Conservation (phyloP, 257 asterid species). For the Echium plantagineum region DNA sequence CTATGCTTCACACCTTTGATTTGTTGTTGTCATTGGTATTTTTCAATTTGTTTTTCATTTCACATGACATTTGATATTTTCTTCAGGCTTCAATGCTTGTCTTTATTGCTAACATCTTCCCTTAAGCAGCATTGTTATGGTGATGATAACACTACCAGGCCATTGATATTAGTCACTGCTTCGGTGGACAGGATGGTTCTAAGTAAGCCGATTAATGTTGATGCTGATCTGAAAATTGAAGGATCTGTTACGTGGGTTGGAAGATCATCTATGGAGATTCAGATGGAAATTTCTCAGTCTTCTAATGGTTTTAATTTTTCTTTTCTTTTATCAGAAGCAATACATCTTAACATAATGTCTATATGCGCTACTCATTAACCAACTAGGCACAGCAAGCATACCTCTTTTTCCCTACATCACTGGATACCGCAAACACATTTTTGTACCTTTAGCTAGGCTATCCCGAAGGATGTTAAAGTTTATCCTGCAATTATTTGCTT, state of each 20-base stretch:
- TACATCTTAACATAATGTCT: background rate
- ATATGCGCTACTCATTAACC: no score
- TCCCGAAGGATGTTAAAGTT: no score
- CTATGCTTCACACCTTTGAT: background rate
- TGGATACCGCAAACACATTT: no score
- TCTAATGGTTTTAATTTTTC: constrained; percentile 32
- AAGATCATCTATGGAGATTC: constrained; percentile 88
- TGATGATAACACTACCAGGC: constrained; percentile 57
- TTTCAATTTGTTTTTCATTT: background rate
- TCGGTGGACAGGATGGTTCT: constrained; percentile 88
- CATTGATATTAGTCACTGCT: constrained; percentile 74
- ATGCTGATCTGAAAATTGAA: constrained; percentile 47
- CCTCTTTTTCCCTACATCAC: no score
- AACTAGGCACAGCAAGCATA: no score
- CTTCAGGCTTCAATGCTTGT: background rate
- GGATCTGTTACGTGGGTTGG: constrained; percentile 98
- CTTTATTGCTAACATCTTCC: constrained; percentile 4
- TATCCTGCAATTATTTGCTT: no score
- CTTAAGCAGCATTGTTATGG: constrained; percentile 61
- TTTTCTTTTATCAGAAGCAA: constrained; percentile 2
- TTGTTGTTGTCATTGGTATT: no score
- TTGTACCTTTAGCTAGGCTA: no score
- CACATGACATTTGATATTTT: background rate
- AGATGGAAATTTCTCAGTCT: constrained; percentile 62
- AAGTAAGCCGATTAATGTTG: constrained; percentile 55